Base-by-base conservation (phyloP, 257 asterid genomes). In the Parsonsia alboflavescens region DNA sequence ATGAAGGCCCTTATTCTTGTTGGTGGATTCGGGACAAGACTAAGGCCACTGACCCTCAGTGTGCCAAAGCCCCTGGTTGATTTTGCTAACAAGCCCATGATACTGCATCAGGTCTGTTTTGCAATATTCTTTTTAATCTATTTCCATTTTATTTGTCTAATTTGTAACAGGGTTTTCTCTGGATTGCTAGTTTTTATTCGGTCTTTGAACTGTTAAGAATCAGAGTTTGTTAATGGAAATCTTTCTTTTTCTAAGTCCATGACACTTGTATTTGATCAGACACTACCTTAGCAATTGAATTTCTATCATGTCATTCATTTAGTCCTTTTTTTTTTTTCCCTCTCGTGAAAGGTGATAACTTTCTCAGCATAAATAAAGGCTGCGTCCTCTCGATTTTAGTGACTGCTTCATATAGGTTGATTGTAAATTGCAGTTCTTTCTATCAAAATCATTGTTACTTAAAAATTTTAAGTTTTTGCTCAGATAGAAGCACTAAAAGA, bases 1-100 rank as follows among this genome's bases (percentile, higher is more conserved):
- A 93, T 90, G 97, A 90, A 93, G 96, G 98, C 97, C 73, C 81
- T 93, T 54, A 93, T 93, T 85, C 98, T 93, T 77, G 98, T 89
- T 77, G 98, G 98, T 78, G 98, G 98, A 30, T 91, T 91, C 59
- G 98, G 96, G 69, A 93, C 98, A 59, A 84, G 98, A 70, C 77
- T 93, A 89, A 91, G 98, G 91, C 98, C 98, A 8, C 73, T 93
- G 78, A 93, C 98, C 42, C 82, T 91, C 70, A 93, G 96, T 75
- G 81, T 91, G 79, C 98, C 97, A 36, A 93, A 93, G 85, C 98
- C 98, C 10, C 95, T 93, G 12, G 98, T 93, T 79, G 98, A 93
- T 53, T 93, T 93, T 81, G 97, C 91, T 52, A 93, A 93, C 89
- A 93, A 93, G 85, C 98, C 98, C 80, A 91, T 93, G 98, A 91